phyloP scores from a whole-genome alignment of 2,329 filamentous ascomycete genomes.

The Aspergillus sp. region DNA sequence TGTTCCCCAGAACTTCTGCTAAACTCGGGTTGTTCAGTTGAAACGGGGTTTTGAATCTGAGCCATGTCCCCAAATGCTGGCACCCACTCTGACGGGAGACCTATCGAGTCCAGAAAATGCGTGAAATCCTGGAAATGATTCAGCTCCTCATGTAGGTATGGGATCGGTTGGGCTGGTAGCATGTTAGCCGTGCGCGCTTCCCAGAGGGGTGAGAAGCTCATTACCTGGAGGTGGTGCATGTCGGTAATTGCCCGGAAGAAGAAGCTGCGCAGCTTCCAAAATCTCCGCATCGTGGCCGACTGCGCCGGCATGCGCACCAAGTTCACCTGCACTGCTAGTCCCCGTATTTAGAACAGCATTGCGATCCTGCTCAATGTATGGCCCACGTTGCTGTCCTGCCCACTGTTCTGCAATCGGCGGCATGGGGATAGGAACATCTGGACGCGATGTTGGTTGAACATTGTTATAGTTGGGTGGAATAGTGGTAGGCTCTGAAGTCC shows the following conservation, averaged over 20 bases:
- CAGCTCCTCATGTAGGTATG: slow-evolving; percentile 36
- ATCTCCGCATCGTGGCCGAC: slow-evolving; percentile 37
- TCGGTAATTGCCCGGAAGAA: slow-evolving; percentile 34
- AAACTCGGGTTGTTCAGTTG: slow-evolving; percentile 28
- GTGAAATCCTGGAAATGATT: slow-evolving; percentile 42
- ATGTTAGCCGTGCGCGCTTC: not conserved
- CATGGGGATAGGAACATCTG: slow-evolving; percentile 27
- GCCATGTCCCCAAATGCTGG: slow-evolving; percentile 29
- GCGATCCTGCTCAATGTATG: slow-evolving; percentile 31
- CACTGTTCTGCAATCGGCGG: slow-evolving; percentile 30
- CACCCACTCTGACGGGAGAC: slow-evolving; percentile 38
- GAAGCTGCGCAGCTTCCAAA: slow-evolving; percentile 42
- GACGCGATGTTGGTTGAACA: slow-evolving; percentile 17
- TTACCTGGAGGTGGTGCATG: slow-evolving; percentile 20
- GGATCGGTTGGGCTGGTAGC: slow-evolving; percentile 28
- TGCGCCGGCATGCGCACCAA: slow-evolving; percentile 23
- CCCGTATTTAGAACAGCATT: slow-evolving; percentile 22
- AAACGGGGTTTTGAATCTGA: slow-evolving; percentile 28
- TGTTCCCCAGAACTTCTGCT: slow-evolving; percentile 23
- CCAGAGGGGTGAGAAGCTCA: not conserved
- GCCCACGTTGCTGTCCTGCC: slow-evolving; percentile 27
- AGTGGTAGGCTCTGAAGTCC: slow-evolving; percentile 18
- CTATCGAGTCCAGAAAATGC: slow-evolving; percentile 39
- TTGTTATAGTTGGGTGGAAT: slow-evolving; percentile 21
- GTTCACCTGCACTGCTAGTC: slow-evolving; percentile 13